Evolutionary conservation across 805 yeast genomes (phyloP).

Genomic region (Candida coquimbonensis): DNA sequence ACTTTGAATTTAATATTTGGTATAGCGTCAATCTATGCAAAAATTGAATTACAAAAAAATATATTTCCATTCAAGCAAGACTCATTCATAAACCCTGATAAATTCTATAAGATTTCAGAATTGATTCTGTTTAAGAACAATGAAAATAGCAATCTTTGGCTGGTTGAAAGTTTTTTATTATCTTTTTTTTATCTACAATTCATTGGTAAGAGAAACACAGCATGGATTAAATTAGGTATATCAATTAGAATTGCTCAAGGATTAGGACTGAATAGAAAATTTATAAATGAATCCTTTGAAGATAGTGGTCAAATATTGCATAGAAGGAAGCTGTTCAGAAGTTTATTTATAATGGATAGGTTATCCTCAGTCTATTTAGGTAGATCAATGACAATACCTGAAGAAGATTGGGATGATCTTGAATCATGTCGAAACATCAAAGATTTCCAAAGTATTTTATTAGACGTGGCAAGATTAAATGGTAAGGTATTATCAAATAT

Average conservation of each 20-base stretch:
- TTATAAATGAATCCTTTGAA: conserved; percentile 31
- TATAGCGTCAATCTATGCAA: conserved; percentile 34
- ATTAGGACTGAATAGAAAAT: conserved; percentile 33
- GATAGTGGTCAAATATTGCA: conserved; percentile 22
- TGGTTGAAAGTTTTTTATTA: conserved; percentile 34
- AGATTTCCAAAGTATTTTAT: conserved; percentile 26
- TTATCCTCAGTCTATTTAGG: conserved; percentile 31
- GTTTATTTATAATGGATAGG: conserved; percentile 29
- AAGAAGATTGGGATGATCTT: conserved; percentile 34
- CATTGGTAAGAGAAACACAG: conserved; percentile 32
- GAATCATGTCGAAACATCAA: conserved; percentile 13
- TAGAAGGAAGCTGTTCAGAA: conserved; percentile 30
- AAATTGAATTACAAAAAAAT: conserved; percentile 20
- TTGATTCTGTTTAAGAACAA: conserved; percentile 25
- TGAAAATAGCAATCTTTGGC: conserved; percentile 37
- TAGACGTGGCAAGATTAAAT: conserved; percentile 25
- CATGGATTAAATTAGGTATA: conserved; percentile 37
- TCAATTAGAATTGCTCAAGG: conserved; percentile 38
- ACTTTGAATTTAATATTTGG: conserved; percentile 34
- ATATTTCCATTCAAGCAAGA: conserved; percentile 21
- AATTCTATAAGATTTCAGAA: conserved; percentile 31
- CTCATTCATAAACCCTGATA: conserved; percentile 23
- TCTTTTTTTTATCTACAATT: conserved; percentile 34
- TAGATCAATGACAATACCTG: conserved; percentile 29
- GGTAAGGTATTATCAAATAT: conserved; percentile 28